phyloP scores from a whole-genome alignment of 2,329 filamentous ascomycete genomes.

The Hypocreales sp. region DNA sequence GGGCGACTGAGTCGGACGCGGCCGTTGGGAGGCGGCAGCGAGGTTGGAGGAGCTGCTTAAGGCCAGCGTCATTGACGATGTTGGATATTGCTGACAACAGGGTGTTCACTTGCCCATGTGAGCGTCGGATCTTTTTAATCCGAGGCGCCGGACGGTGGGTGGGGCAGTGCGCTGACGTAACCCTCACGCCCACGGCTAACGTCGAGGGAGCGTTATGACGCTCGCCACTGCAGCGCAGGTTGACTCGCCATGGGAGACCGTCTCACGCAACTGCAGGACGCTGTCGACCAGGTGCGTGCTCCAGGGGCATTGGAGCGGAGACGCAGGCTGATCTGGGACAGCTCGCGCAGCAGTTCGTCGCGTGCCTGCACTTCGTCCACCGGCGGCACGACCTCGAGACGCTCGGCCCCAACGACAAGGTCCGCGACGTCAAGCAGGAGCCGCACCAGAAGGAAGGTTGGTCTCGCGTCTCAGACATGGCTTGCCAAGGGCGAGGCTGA shows the following conservation, averaged over 20 bases:
- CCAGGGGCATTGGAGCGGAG: too few species aligned
- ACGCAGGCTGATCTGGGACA: too few species aligned
- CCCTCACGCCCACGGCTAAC: too few species aligned
- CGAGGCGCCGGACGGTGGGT: too few species aligned
- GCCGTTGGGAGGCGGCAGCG: too few species aligned
- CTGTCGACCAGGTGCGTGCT: constrained; percentile 57
- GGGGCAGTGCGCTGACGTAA: too few species aligned
- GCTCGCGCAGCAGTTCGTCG: constrained; percentile 55
- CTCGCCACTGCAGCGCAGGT: too few species aligned
- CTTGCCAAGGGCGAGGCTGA: neutral
- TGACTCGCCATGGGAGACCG: constrained; percentile 53
- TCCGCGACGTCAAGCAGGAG: constrained; percentile 41
- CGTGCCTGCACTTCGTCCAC: constrained; percentile 50
- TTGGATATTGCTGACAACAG: constrained; percentile 18
- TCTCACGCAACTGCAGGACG: constrained; percentile 72
- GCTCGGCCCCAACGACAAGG: constrained; percentile 40
- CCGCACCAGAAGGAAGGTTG: constrained; percentile 34
- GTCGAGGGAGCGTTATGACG: too few species aligned
- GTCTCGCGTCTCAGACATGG: constrained; percentile 1
- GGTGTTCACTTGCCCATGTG: constrained; percentile 19
- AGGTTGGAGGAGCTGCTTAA: too few species aligned
- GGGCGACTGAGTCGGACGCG: too few species aligned
- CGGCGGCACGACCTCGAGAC: constrained; percentile 51
- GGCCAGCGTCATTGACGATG: too few species aligned
- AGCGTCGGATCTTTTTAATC: constrained; percentile 12